phyloP scores from a whole-genome alignment of 2,329 filamentous ascomycete species.

The Zasmidium angulare region DNA sequence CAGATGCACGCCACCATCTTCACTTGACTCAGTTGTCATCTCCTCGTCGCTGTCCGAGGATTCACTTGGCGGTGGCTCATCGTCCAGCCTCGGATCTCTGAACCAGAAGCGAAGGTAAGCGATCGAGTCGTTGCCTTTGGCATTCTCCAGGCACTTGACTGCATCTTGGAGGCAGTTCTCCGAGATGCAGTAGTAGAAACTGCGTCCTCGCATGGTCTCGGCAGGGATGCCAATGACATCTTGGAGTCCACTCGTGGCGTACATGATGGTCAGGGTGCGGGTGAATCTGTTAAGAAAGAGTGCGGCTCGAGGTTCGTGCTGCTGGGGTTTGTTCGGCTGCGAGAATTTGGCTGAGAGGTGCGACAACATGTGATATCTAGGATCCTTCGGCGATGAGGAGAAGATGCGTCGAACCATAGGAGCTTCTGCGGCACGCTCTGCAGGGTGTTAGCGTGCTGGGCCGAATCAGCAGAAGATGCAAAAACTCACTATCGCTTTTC shows the following conservation, averaged over 20 bases:
- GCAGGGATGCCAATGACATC: slow-evolving; percentile 73
- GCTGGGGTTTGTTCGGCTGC: slow-evolving; percentile 54
- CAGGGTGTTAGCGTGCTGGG: slow-evolving; percentile 12
- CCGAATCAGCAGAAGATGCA: neutral
- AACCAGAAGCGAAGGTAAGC: slow-evolving; percentile 86
- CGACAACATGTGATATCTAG: slow-evolving; percentile 85
- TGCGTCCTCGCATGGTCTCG: slow-evolving; percentile 69
- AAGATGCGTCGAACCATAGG: slow-evolving; percentile 77
- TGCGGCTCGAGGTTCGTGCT: slow-evolving; percentile 77
- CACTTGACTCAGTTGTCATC: slow-evolving; percentile 51
- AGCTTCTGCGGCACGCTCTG: slow-evolving; percentile 74
- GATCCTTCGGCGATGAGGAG: slow-evolving; percentile 76
- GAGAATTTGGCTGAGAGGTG: slow-evolving; percentile 79
- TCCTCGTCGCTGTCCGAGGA: slow-evolving; percentile 44
- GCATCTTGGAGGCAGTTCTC: slow-evolving; percentile 75
- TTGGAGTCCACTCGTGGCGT: slow-evolving; percentile 73
- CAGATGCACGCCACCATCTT: slow-evolving; percentile 52
- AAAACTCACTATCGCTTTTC: slow-evolving; percentile 70
- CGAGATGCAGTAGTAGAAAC: slow-evolving; percentile 85
- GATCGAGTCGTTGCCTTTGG: slow-evolving; percentile 88
- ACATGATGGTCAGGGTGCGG: slow-evolving; percentile 79
- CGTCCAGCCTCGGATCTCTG: slow-evolving; percentile 65
- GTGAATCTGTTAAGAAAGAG: slow-evolving; percentile 86
- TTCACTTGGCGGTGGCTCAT: slow-evolving; percentile 30
- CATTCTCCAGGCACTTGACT: slow-evolving; percentile 75